Percentiles rank a stretch among this genome's conserved stretches.
phyloP scores from a whole-genome alignment of 345 rosid species.

The Streptanthus diversifolius region DNA sequence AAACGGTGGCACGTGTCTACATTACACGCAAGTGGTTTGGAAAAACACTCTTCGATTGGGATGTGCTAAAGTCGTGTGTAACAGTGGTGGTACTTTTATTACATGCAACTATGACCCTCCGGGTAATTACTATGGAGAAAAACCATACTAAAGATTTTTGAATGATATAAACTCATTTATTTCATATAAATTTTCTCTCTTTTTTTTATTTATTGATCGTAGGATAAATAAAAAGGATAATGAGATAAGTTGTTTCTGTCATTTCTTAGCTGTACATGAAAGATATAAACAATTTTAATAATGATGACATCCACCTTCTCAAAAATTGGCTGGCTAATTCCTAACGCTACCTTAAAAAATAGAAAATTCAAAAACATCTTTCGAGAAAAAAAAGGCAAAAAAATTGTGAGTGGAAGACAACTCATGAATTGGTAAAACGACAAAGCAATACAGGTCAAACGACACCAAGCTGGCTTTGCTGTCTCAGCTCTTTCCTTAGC shows the following conservation, averaged over 20 bases:
- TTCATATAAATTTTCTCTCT: neutral
- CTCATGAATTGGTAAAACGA: slow-evolving; percentile 42
- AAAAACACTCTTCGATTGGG: slow-evolving; percentile 20
- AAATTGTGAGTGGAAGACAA: slow-evolving; percentile 30
- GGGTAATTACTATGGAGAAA: slow-evolving; percentile 43
- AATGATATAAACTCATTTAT: neutral
- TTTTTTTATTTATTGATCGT: neutral
- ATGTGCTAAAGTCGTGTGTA: slow-evolving; percentile 54
- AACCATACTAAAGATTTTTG: slow-evolving; percentile 24
- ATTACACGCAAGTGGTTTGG: slow-evolving; percentile 35
- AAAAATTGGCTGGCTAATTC: slow-evolving; percentile 36
- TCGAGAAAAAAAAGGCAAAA: neutral
- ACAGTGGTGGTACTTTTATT: slow-evolving; percentile 49
- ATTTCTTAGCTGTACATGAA: slow-evolving; percentile 33
- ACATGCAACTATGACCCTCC: slow-evolving; percentile 59
- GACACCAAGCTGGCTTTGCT: slow-evolving; percentile 50
- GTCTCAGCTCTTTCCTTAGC: slow-evolving; percentile 82
- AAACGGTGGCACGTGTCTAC: slow-evolving; percentile 26
- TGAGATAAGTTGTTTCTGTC: slow-evolving; percentile 14
- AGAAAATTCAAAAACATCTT: neutral
- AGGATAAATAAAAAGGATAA: neutral
- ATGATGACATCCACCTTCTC: slow-evolving; percentile 42
- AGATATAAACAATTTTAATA: slow-evolving; percentile 1
- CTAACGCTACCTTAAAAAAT: slow-evolving; percentile 22
- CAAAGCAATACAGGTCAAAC: slow-evolving; percentile 47